These are phyloP conservation scores for Cladophialophora chaetospira DNA, from an alignment of 2,329 filamentous ascomycete species.

Conservation along the genomic window DNA sequence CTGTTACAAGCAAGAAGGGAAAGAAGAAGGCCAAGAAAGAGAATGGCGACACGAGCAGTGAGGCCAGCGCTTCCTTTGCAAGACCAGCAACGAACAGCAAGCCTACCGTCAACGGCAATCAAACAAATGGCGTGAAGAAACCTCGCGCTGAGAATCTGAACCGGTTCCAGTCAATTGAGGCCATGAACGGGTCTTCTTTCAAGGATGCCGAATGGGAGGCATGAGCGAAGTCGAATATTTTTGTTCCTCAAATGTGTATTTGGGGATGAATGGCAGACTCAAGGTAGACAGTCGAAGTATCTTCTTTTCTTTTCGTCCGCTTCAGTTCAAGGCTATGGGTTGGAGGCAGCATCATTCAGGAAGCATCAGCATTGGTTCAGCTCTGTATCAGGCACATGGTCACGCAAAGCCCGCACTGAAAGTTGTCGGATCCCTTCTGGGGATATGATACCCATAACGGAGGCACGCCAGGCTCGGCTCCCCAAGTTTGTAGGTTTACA, in stretches of 20 bases:
- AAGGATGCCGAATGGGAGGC: slow-evolving; percentile 32
- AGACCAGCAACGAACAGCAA: slow-evolving; percentile 8
- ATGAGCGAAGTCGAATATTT: not conserved
- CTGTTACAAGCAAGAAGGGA: slow-evolving; percentile 60
- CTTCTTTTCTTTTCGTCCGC: not conserved
- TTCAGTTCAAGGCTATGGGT: not conserved
- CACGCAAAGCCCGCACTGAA: not conserved
- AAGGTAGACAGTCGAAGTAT: not conserved
- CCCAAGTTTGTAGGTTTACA: too few species aligned
- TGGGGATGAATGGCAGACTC: not conserved
- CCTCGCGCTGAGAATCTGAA: slow-evolving; percentile 21
- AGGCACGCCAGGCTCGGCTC: too few species aligned
- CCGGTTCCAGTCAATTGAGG: slow-evolving; percentile 29
- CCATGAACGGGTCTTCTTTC: slow-evolving; percentile 14
- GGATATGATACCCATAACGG: not conserved
- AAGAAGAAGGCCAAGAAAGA: slow-evolving; percentile 52
- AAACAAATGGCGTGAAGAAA: slow-evolving; percentile 17
- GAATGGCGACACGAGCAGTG: slow-evolving; percentile 45
- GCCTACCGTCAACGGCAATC: slow-evolving; percentile 20
- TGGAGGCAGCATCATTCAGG: slow-evolving; percentile 1
- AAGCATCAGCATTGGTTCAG: slow-evolving; percentile 2
- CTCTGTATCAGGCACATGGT: not conserved
- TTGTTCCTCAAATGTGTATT: not conserved
- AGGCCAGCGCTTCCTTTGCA: slow-evolving; percentile 39
- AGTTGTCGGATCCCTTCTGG: not conserved